These are phyloP conservation scores for Nephelium lappaceum DNA, from an alignment of 345 rosid genomes.

Conservation along the genomic window DNA sequence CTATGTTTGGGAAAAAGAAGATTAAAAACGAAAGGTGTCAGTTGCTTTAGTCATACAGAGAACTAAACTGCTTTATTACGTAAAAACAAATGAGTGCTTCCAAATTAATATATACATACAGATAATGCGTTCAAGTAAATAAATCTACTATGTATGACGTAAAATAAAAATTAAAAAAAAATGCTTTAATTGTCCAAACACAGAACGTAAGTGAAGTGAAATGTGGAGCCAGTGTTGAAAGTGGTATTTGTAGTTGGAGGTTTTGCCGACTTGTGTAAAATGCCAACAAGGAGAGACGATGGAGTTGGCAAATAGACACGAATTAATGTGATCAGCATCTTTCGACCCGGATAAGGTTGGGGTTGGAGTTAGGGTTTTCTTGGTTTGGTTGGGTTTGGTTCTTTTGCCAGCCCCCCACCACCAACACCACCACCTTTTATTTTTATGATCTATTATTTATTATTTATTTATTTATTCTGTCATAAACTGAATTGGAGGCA, in stretches of 20 bases:
- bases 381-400: neutral
- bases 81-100: neutral
- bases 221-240: slow-evolving; percentile 22
- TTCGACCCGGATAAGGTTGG: slow-evolving; percentile 9
- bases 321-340: slow-evolving; percentile 8
- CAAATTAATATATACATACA: neutral
- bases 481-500: slow-evolving; percentile 4
- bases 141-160: no score
- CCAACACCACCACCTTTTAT: neutral
- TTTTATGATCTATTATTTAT: no score
- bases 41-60: neutral
- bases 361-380: neutral
- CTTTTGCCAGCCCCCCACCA: slow-evolving; percentile 11
- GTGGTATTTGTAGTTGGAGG: slow-evolving; percentile 3
- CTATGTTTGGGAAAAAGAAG: neutral
- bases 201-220: slow-evolving; percentile 1
- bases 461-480: neutral
- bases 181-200: neutral
- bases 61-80: neutral
- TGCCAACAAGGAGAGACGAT: slow-evolving; percentile 16
- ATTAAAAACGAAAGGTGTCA: neutral
- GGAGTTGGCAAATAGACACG: neutral
- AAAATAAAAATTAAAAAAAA: neutral
- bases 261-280: neutral
- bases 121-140: no score